phyloP scores from a whole-genome alignment of 441 rosid species.

The Erysimum pusillum region DNA sequence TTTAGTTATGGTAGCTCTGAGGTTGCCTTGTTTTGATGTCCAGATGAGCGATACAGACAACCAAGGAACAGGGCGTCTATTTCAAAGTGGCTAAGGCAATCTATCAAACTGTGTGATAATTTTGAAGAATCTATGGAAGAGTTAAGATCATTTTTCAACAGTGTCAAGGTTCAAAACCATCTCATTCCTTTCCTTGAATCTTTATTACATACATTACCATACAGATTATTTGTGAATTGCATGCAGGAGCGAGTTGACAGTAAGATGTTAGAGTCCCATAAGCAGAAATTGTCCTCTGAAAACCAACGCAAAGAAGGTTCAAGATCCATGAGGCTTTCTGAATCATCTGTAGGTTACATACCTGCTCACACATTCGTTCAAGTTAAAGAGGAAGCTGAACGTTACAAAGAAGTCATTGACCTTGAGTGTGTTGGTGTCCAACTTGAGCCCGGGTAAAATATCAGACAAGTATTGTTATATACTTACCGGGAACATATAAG shows the following conservation, averaged over 20 bases:
- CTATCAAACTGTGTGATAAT: conserved; percentile 66
- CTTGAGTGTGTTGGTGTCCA: conserved; percentile 59
- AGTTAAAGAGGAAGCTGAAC: conserved; percentile 49
- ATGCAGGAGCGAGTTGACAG: conserved; percentile 69
- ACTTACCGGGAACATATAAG: not conserved
- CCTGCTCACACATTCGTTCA: conserved; percentile 26
- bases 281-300: conserved; percentile 45
- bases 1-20: conserved; percentile 22
- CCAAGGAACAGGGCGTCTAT: conserved; percentile 74
- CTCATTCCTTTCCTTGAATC: conserved; percentile 36
- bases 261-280: conserved; percentile 50
- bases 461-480: conserved; percentile 30
- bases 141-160: conserved; percentile 75
- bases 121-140: conserved; percentile 72
- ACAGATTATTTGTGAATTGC: conserved; percentile 41
- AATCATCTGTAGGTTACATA: too few relatives aligned
- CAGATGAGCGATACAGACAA: conserved; percentile 87
- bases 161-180: conserved; percentile 65
- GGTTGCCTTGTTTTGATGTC: conserved; percentile 39
- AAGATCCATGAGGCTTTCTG: conserved; percentile 39
- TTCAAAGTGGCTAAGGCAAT: conserved; percentile 96
- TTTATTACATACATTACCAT: conserved; percentile 17
- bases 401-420: conserved; percentile 58
- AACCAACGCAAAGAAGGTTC: conserved; percentile 49
- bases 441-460: conserved; percentile 67